Conservation (phyloP, 1,139 yeast genomes). For the Yamadazyma membranifaciens region DNA sequence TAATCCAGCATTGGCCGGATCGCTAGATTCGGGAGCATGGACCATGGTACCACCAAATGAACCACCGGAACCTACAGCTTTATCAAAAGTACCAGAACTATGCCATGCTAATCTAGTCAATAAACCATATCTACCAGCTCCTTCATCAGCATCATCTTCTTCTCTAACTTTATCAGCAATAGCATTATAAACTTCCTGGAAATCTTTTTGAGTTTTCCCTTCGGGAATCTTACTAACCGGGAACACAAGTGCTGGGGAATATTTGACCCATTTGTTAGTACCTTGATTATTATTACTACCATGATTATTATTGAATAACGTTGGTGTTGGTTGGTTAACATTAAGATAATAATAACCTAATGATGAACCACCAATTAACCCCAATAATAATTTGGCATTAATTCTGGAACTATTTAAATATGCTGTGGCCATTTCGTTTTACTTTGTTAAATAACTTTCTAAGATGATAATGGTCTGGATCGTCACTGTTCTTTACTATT, state of each 20-base stretch:
- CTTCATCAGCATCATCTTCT: conserved; percentile 73
- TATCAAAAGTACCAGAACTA: conserved; percentile 66
- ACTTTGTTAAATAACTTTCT: no score
- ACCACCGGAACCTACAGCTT: conserved; percentile 64
- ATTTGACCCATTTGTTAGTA: background rate
- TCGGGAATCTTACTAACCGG: conserved; percentile 24
- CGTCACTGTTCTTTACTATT: no score
- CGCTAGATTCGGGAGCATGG: conserved; percentile 59
- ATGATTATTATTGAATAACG: background rate
- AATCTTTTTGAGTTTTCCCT: conserved; percentile 48
- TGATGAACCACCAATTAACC: conserved; percentile 5
- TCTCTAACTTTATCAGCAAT: conserved; percentile 74
- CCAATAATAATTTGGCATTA: conserved; percentile 2
- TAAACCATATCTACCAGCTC: conserved; percentile 64
- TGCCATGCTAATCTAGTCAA: conserved; percentile 78
- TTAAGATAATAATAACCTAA: background rate
- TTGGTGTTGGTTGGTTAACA: background rate
- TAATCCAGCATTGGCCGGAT: conserved; percentile 77
- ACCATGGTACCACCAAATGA: conserved; percentile 85
- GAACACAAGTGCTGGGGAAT: conserved; percentile 2
- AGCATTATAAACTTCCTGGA: conserved; percentile 76
- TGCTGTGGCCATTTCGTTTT: conserved; percentile 7
- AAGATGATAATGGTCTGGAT: no score
- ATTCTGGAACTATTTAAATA: conserved; percentile 5
- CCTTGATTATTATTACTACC: background rate